A percentile compares a stretch with the other conserved stretches of the same genome.
Conservation (phyloP, 345 rosid species). For the Dipteronia sinensis region DNA sequence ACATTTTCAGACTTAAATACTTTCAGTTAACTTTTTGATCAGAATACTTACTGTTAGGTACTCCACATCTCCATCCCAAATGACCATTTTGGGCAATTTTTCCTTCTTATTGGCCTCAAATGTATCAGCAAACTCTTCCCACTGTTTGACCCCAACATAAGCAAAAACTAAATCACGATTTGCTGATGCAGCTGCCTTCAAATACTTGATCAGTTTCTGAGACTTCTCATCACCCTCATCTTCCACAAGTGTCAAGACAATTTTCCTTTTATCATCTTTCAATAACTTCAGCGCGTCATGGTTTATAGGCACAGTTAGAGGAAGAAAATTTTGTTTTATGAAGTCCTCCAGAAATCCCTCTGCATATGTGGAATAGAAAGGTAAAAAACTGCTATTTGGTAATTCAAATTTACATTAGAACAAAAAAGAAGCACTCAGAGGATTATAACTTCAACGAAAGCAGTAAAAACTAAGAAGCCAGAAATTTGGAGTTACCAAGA, state of each 20-base stretch:
- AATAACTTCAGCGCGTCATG: conserved; percentile 68
- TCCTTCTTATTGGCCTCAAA: conserved; percentile 57
- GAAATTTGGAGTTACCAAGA: background rate
- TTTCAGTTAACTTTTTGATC: conserved; percentile 47
- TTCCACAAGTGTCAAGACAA: conserved; percentile 68
- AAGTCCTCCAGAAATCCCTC: conserved; percentile 76
- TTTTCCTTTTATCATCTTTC: conserved; percentile 87
- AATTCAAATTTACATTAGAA: background rate
- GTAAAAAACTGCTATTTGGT: conserved; percentile 10
- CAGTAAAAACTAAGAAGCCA: background rate
- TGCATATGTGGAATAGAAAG: conserved; percentile 40
- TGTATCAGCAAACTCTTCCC: conserved; percentile 74
- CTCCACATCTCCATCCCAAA: conserved; percentile 85
- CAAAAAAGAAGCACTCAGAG: background rate
- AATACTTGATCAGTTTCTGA: conserved; percentile 52
- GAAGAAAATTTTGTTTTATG: conserved; percentile 81
- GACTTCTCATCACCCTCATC: conserved; percentile 74
- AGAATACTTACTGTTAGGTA: conserved; percentile 61
- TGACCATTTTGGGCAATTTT: conserved; percentile 75
- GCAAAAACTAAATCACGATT: conserved; percentile 88
- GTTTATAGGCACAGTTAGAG: conserved; percentile 74
- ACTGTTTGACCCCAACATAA: conserved; percentile 81
- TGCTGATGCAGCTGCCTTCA: conserved; percentile 93
- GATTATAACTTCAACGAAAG: background rate
- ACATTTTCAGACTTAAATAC: conserved; percentile 11